Evolutionary conservation across 371 early-diverging fungal genomes (phyloP).

Genomic region (Mucor irregularis): DNA sequence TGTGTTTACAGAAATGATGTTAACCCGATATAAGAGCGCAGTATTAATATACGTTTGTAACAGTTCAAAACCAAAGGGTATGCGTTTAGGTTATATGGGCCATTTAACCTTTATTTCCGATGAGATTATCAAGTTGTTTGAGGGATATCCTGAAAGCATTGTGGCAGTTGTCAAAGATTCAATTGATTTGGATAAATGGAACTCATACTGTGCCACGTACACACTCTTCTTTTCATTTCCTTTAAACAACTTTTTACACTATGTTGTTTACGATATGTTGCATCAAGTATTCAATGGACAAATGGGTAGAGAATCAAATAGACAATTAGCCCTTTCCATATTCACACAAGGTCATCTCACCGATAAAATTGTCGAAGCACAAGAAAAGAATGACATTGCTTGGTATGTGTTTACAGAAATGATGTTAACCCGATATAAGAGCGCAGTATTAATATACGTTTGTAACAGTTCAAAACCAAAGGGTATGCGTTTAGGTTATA

Average conservation of each 20-base stretch:
- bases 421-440: background rate
- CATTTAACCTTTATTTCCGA: conserved; percentile 95
- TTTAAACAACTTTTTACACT: conserved; percentile 97
- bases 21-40: background rate
- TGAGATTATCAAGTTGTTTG: conserved; percentile 86
- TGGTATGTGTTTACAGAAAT: conserved; percentile 22
- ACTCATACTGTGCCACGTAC: conserved; percentile 79
- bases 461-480: conserved; percentile 65
- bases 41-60: background rate
- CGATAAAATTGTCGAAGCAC: conserved; percentile 38
- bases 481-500: conserved; percentile 92
- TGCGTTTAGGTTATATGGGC: conserved; percentile 95
- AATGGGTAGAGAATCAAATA: conserved; percentile 63
- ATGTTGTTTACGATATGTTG: conserved; percentile 95
- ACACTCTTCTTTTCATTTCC: conserved; percentile 91
- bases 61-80: conserved; percentile 80
- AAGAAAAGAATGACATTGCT: conserved; percentile 39
- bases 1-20: background rate
- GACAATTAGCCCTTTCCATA: conserved; percentile 72
- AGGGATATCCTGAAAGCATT: conserved; percentile 61
- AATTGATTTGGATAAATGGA: conserved; percentile 83
- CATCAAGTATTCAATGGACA: conserved; percentile 92
- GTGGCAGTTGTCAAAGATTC: conserved; percentile 57
- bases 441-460: background rate
- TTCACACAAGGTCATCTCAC: conserved; percentile 74